phyloP scores from a whole-genome alignment of 768 basidiomycete genomes.

The Mycena kentingensis region DNA sequence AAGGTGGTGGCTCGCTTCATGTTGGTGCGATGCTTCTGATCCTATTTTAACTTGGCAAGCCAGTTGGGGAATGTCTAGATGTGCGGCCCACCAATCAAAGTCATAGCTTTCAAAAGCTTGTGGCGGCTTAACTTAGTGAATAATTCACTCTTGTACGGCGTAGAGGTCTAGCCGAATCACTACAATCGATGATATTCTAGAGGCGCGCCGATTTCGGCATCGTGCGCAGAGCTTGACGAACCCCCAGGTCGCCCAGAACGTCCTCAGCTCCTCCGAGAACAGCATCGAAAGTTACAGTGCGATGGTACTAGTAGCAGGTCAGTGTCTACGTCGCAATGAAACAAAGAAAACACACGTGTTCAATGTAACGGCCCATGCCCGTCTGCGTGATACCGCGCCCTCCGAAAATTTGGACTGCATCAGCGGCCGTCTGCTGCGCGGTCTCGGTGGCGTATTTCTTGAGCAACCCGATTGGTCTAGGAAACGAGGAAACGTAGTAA shows the following conservation, averaged over 20 bases:
- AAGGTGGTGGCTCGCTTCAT: slow-evolving; percentile 28
- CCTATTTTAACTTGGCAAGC: no score
- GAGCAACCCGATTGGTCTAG: slow-evolving; percentile 73
- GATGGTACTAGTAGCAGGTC: slow-evolving; percentile 22
- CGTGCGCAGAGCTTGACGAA: slow-evolving; percentile 56
- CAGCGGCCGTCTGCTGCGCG: slow-evolving; percentile 78
- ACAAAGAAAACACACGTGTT: slow-evolving; percentile 44
- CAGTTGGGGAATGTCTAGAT: no score
- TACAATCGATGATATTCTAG: slow-evolving; percentile 31
- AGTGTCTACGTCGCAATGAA: background rate
- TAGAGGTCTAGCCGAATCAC: no score
- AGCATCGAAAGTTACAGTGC: slow-evolving; percentile 37
- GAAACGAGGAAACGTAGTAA: background rate
- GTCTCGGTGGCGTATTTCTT: slow-evolving; percentile 78
- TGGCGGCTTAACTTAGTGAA: no score
- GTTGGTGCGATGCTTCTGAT: no score
- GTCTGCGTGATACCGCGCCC: slow-evolving; percentile 82
- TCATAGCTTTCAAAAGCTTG: no score
- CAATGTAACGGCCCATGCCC: slow-evolving; percentile 65
- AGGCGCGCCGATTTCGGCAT: slow-evolving; percentile 56
- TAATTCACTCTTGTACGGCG: no score
- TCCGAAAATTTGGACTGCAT: slow-evolving; percentile 72
- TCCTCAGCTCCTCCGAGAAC: slow-evolving; percentile 48
- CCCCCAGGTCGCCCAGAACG: slow-evolving; percentile 60
- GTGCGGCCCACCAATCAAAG: no score